phyloP scores from a whole-genome alignment of 352 stramenopile genomes.

The Globisporangium emineosum region DNA sequence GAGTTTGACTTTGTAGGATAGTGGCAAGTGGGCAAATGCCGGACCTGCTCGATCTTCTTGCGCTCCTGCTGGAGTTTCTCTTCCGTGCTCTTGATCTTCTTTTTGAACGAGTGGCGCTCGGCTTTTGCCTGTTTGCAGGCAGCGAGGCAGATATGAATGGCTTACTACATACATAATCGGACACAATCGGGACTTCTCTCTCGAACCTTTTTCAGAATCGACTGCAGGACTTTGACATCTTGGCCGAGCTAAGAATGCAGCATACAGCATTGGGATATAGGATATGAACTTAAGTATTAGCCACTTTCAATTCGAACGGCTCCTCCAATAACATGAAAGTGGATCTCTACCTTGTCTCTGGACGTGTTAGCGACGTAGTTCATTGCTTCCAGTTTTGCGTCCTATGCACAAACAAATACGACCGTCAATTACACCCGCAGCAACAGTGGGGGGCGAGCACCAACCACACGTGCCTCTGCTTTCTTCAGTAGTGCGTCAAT shows the following conservation, averaged over 20 bases:
- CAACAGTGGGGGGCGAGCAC: neutral
- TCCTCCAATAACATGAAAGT: neutral
- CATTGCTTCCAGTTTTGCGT: constrained; percentile 73
- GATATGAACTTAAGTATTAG: neutral
- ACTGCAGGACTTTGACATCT: constrained; percentile 66
- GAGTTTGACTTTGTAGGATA: neutral
- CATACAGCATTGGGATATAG: neutral
- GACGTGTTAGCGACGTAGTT: constrained; percentile 71
- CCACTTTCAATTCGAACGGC: neutral
- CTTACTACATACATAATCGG: no score
- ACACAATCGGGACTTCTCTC: neutral
- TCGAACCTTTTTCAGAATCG: constrained; percentile 70
- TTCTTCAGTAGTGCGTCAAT: constrained; percentile 78
- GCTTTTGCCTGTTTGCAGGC: constrained; percentile 47
- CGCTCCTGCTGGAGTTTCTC: constrained; percentile 51
- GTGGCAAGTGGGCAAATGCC: no score
- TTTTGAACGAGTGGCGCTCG: constrained; percentile 77
- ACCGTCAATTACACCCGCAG: neutral
- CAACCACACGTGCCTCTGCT: constrained; percentile 39
- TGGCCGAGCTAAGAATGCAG: constrained; percentile 45
- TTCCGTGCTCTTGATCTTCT: constrained; percentile 69
- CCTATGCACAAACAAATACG: constrained; percentile 17
- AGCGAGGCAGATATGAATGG: neutral
- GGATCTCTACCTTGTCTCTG: constrained; percentile 53
- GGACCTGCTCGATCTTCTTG: constrained; percentile 72